These are phyloP conservation scores for Trichoderma asperelloides DNA, from an alignment of 495 filamentous ascomycete genomes.

Conservation along the genomic window DNA sequence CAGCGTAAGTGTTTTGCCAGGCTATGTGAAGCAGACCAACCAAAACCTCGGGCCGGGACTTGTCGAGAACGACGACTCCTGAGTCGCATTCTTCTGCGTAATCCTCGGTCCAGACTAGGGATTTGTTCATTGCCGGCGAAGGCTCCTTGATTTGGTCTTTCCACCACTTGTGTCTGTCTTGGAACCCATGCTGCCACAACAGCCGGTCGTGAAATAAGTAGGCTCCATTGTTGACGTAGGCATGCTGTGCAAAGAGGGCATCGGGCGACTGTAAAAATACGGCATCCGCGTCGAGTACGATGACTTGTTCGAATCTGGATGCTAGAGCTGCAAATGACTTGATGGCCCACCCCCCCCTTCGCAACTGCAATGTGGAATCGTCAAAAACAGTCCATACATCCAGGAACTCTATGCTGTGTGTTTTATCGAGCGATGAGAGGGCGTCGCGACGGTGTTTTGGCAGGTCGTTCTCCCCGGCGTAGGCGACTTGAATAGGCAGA, in stretches of 20 bases:
- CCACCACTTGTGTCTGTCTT: conserved; percentile 22
- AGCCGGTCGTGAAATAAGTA: conserved; percentile 35
- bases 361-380: conserved; percentile 9
- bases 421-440: conserved; percentile 8
- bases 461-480: conserved; percentile 16
- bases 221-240: conserved; percentile 25
- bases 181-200: conserved; percentile 19
- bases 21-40: conserved; percentile 21
- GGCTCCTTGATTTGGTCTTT: conserved; percentile 18
- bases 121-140: conserved; percentile 17
- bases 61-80: conserved; percentile 24
- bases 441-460: conserved; percentile 10
- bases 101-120: conserved; percentile 19
- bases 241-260: conserved; percentile 16
- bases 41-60: conserved; percentile 18
- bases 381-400: conserved; percentile 16
- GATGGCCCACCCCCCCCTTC: conserved; percentile 19
- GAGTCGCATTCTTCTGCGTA: conserved; percentile 24
- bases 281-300: conserved; percentile 25
- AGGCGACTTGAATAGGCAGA: conserved; percentile 18
- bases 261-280: conserved; percentile 24
- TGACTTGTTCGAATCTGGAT: conserved; percentile 23
- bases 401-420: conserved; percentile 5
- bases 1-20: conserved; percentile 21
- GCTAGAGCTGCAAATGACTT: conserved; percentile 26